Base-by-base conservation (phyloP, 202 grass and related monocot genomes). In the Setaria viridis region DNA sequence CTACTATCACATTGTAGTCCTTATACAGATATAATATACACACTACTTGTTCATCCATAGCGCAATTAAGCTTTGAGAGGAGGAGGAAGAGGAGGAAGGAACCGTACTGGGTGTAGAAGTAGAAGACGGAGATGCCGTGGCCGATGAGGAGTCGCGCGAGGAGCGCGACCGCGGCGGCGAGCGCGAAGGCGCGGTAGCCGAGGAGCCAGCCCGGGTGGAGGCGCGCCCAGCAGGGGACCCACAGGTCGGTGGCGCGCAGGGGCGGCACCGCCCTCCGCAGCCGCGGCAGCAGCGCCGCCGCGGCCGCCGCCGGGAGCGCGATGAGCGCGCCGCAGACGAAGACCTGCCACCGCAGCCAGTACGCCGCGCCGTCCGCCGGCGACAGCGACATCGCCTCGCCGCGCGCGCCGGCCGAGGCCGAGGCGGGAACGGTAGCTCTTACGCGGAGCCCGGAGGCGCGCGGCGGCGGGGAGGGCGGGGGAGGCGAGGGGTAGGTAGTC, bases 41-140 rank as follows among this genome's bases (percentile, higher is more conserved):
- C 37, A 35, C 12, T 30, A 63, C 60, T 33, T 70, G 11, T 30
- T 7, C 19, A 33, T 50, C 7, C 12, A 8, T 3, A 13, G 53
- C 4, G 53, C 4, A 60, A 77, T 19, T 51, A 87, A 16, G 29
- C 46, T 2, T 58, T 43, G n/a, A 4, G 6, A 9, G 34, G 15
- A 16, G 51, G 51, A 84, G 16, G 0, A 1, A 25, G 1, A 72
- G 20, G 41, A 20, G 33, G 60, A 46, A 65, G 55, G 62, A n/a
- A 1, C n/a, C 85, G 80, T 92, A 98, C 95, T 95, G 93, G 10
- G 95, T 98, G 86, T 98, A 98, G 91, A 93, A 93, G 85, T 88
- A 90, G 72, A 98, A 93, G 58, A 78, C 64, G 46, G 67, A 11
- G 86, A 58, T 0, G 50, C 89, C 84, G 74, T 78, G 64, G 3